A percentile compares a stretch with the other conserved stretches of the same genome.
Evolutionary conservation across 2,329 filamentous ascomycete species (phyloP).

Genomic region (Trichophyton simii): DNA sequence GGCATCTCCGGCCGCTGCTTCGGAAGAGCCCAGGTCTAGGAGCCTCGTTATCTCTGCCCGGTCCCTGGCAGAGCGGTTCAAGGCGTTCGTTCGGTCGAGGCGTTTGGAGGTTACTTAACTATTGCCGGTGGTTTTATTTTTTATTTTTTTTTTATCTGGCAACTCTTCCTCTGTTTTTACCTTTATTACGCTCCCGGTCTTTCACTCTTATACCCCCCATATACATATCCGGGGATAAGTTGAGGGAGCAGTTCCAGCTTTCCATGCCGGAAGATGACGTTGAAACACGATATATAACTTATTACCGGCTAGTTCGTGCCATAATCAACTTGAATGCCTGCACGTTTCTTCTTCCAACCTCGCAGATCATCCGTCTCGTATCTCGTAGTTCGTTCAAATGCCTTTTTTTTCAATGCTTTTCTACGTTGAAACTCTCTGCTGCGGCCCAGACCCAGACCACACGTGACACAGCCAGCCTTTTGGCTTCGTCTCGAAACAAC

Average conservation of each 20-base stretch:
- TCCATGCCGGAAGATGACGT: background rate
- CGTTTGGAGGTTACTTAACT: background rate
- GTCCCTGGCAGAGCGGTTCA: background rate
- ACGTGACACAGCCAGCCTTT: background rate
- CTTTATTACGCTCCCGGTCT: background rate
- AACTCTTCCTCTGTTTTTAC: no score
- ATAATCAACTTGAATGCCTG: background rate
- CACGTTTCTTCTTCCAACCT: background rate
- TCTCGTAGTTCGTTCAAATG: no score
- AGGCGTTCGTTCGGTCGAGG: constrained; percentile 1
- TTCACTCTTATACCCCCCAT: background rate
- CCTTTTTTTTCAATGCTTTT: no score
- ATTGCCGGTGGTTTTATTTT: background rate
- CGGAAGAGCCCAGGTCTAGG: background rate
- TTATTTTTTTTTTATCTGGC: background rate
- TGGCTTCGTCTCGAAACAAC: background rate
- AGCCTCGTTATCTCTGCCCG: background rate
- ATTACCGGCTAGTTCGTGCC: background rate
- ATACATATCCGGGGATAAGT: background rate
- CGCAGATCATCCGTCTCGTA: background rate
- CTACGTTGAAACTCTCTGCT: background rate
- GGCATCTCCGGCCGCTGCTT: background rate
- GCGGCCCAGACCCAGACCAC: background rate
- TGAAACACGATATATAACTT: background rate
- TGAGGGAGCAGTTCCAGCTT: background rate